Percentiles rank a stretch among this genome's conserved stretches.
These are phyloP conservation scores for Hirsutella rhossiliensis DNA, from an alignment of 2,329 filamentous ascomycete species.

Conservation along the genomic window DNA sequence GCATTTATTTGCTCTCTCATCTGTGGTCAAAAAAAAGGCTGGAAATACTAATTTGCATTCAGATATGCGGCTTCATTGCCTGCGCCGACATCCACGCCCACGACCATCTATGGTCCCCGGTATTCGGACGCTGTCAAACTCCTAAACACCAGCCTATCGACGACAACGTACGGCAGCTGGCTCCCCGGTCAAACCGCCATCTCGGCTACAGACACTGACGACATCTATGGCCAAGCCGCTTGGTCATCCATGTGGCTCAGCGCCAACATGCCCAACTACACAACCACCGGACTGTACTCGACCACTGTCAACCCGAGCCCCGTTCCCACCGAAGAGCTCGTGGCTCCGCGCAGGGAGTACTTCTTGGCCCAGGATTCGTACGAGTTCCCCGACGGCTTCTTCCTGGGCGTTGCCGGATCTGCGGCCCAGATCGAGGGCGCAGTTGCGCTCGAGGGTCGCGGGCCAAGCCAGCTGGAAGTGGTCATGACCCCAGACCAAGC, in stretches of 20 bases:
- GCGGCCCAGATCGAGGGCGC: conserved; percentile 36
- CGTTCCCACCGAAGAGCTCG: conserved; percentile 38
- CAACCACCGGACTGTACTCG: conserved; percentile 15
- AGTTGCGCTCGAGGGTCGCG: conserved; percentile 28
- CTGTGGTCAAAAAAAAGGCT: too few species aligned
- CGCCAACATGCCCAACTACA: conserved; percentile 21
- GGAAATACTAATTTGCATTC: too few species aligned
- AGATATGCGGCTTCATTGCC: too few species aligned
- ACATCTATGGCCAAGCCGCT: conserved; percentile 17
- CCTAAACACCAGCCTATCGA: conserved; percentile 11
- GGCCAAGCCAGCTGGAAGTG: conserved; percentile 30
- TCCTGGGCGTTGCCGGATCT: conserved; percentile 34
- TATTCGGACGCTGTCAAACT: too few species aligned
- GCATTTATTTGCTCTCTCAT: too few species aligned
- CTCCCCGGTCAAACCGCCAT: conserved; percentile 14
- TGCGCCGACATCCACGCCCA: too few species aligned
- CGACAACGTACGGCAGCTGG: conserved; percentile 23
- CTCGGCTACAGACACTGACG: conserved; percentile 14
- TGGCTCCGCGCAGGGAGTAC: conserved; percentile 41
- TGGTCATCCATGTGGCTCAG: conserved; percentile 20
- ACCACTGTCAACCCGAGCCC: conserved; percentile 45
- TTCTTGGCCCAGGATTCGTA: conserved; percentile 35
- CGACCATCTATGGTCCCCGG: too few species aligned
- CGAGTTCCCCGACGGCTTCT: conserved; percentile 34
- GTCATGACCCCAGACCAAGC: conserved; percentile 16